A percentile compares a stretch with the other conserved stretches of the same genome.
phyloP scores from a whole-genome alignment of 192 early-diverging fungal genomes.

The Backusella parvicylindrica region DNA sequence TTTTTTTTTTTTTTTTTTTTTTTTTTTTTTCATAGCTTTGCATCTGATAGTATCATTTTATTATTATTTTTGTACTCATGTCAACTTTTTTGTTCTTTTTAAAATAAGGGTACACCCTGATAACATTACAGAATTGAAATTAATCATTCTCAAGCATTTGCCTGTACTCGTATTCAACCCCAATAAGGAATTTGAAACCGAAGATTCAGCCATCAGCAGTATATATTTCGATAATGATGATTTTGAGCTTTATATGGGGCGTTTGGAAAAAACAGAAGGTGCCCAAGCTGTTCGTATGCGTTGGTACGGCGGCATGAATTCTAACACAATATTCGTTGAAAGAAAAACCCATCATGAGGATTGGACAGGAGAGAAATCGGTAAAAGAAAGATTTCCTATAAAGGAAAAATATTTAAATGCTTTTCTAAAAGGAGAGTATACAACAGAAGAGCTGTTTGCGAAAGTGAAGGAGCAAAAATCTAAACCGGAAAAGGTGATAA shows the following conservation, averaged over 20 bases:
- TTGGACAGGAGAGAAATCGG: constrained; percentile 90
- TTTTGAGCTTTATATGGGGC: constrained; percentile 87
- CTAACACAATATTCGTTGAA: constrained; percentile 91
- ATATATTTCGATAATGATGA: constrained; percentile 98
- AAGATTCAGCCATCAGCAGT: constrained; percentile 89
- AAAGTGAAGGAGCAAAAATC: constrained; percentile 73
- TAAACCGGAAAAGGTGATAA: constrained; percentile 81
- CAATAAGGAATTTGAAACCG: constrained; percentile 61
- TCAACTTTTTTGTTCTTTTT: no score
- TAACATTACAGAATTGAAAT: constrained; percentile 93
- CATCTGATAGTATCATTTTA: no score
- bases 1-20: no score
- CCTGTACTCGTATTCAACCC: constrained; percentile 90
- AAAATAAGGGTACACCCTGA: constrained; percentile 96
- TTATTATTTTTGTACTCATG: no score
- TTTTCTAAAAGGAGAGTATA: constrained; percentile 76
- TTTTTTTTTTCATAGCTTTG: no score
- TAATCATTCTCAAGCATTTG: constrained; percentile 85
- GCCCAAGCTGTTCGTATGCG: constrained; percentile 90
- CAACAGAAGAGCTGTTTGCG: constrained; percentile 68
- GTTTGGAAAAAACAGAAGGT: constrained; percentile 90
- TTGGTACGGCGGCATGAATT: constrained; percentile 93
- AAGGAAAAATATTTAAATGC: constrained; percentile 95
- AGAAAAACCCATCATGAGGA: constrained; percentile 96
- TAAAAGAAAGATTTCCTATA: constrained; percentile 91